Conservation (phyloP, 257 asterid genomes). For the Nemophila menziesii region DNA sequence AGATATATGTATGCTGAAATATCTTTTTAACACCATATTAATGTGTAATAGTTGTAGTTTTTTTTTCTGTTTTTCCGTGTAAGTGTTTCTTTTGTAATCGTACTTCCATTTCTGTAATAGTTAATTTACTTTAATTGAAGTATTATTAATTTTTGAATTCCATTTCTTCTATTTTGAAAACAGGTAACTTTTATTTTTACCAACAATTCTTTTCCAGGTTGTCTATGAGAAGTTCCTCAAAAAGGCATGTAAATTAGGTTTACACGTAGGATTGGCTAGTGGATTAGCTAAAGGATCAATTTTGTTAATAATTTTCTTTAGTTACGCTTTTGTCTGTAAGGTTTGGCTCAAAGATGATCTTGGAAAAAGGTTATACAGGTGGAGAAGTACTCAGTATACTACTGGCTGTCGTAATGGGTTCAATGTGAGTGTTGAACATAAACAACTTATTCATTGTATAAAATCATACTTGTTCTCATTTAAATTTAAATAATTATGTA, state of each 20-base stretch:
- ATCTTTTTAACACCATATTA: too few species aligned
- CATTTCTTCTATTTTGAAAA: too few species aligned
- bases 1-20: too few species aligned
- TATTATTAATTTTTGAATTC: too few species aligned
- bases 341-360: conserved; percentile 57
- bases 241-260: conserved; percentile 40
- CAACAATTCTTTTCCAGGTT: conserved; percentile 46
- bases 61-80: too few species aligned
- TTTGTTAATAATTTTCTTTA: conserved; percentile 40
- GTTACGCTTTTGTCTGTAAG: conserved; percentile 55
- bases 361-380: conserved; percentile 57
- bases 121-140: too few species aligned
- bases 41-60: too few species aligned
- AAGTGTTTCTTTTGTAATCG: too few species aligned
- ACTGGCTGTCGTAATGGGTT: conserved; percentile 49
- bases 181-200: too few species aligned
- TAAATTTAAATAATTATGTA: too few species aligned
- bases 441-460: background rate
- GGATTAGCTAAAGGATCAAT: conserved; percentile 51
- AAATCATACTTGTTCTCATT: background rate
- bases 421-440: conserved; percentile 25
- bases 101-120: too few species aligned
- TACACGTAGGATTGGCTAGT: conserved; percentile 42
- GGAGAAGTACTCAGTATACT: conserved; percentile 56
- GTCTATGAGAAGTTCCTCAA: conserved; percentile 47